Percentiles rank a stretch among this genome's conserved stretches.
These are phyloP conservation scores for Coniochaeta prunicola DNA, from an alignment of 2,329 filamentous ascomycete species.

Conservation along the genomic window DNA sequence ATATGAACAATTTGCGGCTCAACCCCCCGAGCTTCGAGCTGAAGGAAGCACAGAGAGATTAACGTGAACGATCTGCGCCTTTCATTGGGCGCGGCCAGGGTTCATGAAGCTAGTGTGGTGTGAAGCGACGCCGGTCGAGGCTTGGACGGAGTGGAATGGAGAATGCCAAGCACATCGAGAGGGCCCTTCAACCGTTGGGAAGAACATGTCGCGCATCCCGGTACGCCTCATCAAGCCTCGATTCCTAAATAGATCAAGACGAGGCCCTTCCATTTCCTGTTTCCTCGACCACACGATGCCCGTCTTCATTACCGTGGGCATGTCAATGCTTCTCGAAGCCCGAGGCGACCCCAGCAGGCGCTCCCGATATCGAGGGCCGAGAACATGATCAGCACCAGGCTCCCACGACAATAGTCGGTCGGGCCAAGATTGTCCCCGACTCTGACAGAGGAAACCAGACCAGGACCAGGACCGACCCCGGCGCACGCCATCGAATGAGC, in stretches of 20 bases:
- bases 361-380: not conserved
- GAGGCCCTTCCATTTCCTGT: not conserved
- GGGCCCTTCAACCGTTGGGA: not conserved
- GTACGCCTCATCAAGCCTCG: not conserved
- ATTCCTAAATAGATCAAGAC: not conserved
- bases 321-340: not conserved
- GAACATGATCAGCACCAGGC: not conserved
- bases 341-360: not conserved
- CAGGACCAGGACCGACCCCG: not conserved
- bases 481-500: not conserved
- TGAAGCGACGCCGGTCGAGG: not conserved
- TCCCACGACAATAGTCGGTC: not conserved
- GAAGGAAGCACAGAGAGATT: conserved; percentile 1
- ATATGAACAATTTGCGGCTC: not conserved
- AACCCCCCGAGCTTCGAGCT: not conserved
- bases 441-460: not conserved
- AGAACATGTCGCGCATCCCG: not conserved
- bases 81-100: not conserved
- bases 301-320: not conserved
- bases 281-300: not conserved
- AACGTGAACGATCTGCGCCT: not conserved
- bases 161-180: not conserved
- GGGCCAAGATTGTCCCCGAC: not conserved
- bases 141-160: not conserved
- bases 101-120: not conserved